phyloP scores from a whole-genome alignment of 345 rosid genomes.

The Sisymbrium irio region DNA sequence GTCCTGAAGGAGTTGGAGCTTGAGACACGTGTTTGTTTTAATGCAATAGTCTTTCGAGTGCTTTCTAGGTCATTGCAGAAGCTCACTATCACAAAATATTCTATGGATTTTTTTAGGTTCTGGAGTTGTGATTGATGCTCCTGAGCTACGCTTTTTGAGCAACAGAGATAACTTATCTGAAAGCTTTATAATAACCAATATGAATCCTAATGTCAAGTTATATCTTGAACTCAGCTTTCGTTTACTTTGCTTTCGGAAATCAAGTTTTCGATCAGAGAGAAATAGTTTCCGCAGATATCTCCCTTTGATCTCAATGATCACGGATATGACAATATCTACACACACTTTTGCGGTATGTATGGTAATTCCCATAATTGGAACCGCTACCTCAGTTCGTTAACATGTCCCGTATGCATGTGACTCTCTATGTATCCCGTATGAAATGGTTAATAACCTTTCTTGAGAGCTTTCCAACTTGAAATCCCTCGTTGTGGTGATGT shows the following conservation, averaged over 20 bases:
- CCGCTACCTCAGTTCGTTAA: no score
- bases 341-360: no score
- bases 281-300: no score
- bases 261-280: no score
- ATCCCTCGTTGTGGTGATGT: not conserved
- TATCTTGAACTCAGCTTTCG: not conserved
- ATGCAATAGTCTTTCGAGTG: not conserved
- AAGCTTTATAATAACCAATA: not conserved
- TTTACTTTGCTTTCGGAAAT: no score
- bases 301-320: no score
- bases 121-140: not conserved
- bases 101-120: not conserved
- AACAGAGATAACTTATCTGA: not conserved
- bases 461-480: not conserved
- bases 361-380: no score
- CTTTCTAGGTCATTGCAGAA: not conserved
- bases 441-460: not conserved
- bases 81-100: not conserved
- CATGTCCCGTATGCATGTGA: not conserved
- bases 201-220: not conserved
- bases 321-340: no score
- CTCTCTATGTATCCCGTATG: not conserved
- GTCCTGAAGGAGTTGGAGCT: no score
- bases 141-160: not conserved
- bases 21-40: not conserved